phyloP scores from a whole-genome alignment of 495 filamentous ascomycete genomes.

The Staphylotrichum longicolle region DNA sequence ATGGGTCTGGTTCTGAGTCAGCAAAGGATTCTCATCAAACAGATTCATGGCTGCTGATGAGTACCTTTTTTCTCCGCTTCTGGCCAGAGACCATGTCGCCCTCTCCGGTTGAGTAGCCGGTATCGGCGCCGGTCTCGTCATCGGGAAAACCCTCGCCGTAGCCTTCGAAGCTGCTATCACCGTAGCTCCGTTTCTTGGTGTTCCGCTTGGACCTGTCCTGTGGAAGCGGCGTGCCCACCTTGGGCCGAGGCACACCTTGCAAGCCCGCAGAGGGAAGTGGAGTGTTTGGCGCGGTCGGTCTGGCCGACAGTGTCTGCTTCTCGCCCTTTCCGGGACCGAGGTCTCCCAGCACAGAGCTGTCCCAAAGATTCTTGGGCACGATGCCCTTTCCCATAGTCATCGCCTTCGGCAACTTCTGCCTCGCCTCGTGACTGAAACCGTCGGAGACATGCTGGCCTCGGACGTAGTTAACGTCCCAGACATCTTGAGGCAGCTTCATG shows the following conservation, averaged over 20 bases:
- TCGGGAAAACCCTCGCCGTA: constrained; percentile 55
- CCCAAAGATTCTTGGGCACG: constrained; percentile 50
- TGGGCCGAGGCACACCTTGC: constrained; percentile 25
- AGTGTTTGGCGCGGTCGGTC: constrained; percentile 45
- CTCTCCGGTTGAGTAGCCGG: constrained; percentile 53
- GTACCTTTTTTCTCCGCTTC: constrained; percentile 59
- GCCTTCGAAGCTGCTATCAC: constrained; percentile 56
- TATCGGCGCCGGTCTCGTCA: constrained; percentile 45
- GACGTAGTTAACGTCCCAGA: constrained; percentile 51
- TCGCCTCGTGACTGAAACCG: constrained; percentile 40
- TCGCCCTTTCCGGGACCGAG: constrained; percentile 37
- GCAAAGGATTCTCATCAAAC: constrained; percentile 29
- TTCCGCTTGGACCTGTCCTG: constrained; percentile 42
- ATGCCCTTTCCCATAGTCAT: constrained; percentile 48
- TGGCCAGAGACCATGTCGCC: constrained; percentile 45
- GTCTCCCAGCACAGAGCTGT: constrained; percentile 54
- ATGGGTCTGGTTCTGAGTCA: constrained; percentile 32
- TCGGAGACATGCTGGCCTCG: constrained; percentile 56
- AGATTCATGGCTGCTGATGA: constrained; percentile 30
- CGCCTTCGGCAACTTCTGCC: constrained; percentile 42
- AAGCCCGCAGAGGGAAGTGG: constrained; percentile 32
- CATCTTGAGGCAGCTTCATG: constrained; percentile 52
- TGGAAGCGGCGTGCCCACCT: constrained; percentile 28
- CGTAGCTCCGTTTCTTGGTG: constrained; percentile 53
- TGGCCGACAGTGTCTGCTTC: constrained; percentile 38